These are phyloP conservation scores for Cephaloascus albidus DNA, from an alignment of 805 yeast species.

Conservation along the genomic window DNA sequence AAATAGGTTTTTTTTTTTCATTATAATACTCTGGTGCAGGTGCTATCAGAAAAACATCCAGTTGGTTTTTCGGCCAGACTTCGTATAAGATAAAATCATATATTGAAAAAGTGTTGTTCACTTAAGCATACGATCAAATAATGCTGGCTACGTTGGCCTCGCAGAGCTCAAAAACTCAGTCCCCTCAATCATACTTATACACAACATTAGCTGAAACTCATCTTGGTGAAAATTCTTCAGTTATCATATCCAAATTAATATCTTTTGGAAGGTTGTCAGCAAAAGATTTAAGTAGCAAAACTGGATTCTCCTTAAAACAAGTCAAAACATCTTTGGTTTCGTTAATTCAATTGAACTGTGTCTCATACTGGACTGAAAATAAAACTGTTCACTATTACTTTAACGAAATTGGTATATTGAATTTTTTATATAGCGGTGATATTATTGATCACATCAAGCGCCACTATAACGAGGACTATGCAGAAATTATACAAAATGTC, in stretches of 20 bases:
- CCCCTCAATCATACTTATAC: slow-evolving; percentile 53
- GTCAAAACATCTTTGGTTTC: slow-evolving; percentile 66
- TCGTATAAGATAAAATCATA: too few species aligned
- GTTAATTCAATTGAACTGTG: slow-evolving; percentile 71
- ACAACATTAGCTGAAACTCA: slow-evolving; percentile 42
- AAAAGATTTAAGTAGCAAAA: slow-evolving; percentile 37
- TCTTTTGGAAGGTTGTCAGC: slow-evolving; percentile 60
- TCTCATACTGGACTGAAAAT: slow-evolving; percentile 50
- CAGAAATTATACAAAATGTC: slow-evolving; percentile 60
- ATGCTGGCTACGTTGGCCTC: too few species aligned
- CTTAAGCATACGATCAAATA: too few species aligned
- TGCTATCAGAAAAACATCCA: too few species aligned
- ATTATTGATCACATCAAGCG: slow-evolving; percentile 46
- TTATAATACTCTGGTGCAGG: too few species aligned
- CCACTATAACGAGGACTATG: slow-evolving; percentile 31
- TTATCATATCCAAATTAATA: slow-evolving; percentile 48
- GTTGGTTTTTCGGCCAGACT: too few species aligned
- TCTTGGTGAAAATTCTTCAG: slow-evolving; percentile 68
- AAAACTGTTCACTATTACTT: slow-evolving; percentile 41
- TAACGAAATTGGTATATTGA: slow-evolving; percentile 54
- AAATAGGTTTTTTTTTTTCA: too few species aligned
- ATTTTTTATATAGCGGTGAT: slow-evolving; percentile 70
- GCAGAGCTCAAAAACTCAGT: slow-evolving; percentile 38
- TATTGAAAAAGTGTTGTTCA: too few species aligned
- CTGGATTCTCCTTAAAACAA: slow-evolving; percentile 36